Conservation (phyloP, 495 filamentous ascomycete genomes). For the Terfezia boudieri region DNA sequence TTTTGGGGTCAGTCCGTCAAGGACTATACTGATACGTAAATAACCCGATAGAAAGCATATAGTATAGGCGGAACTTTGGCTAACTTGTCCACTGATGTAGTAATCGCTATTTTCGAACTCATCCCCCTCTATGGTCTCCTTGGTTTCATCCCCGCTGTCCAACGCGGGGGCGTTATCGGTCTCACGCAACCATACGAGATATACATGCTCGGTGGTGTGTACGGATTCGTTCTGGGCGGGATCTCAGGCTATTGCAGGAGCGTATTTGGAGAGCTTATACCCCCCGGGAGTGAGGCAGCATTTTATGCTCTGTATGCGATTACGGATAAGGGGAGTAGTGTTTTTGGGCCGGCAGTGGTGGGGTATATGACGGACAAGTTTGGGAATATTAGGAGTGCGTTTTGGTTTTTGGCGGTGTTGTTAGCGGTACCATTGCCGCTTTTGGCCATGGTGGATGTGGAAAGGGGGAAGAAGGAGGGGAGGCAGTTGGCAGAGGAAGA, state of each 20-base stretch:
- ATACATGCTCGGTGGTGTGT: conserved; percentile 77
- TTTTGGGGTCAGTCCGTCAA: conserved; percentile 44
- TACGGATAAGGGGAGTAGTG: conserved; percentile 85
- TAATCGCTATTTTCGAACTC: conserved; percentile 45
- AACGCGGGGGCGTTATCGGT: conserved; percentile 50
- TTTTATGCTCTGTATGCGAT: conserved; percentile 96
- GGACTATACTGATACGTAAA: conserved; percentile 82
- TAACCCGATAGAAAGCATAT: conserved; percentile 8
- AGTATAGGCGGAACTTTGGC: background rate
- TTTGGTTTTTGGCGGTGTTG: conserved; percentile 70
- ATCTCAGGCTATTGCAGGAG: conserved; percentile 85
- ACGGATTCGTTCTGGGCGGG: conserved; percentile 82
- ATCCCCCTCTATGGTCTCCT: conserved; percentile 83
- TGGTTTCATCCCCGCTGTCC: conserved; percentile 67
- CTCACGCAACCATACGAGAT: conserved; percentile 91
- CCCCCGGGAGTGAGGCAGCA: conserved; percentile 79
- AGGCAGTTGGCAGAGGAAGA: conserved; percentile 15
- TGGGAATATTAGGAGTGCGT: conserved; percentile 78
- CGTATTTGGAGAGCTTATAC: conserved; percentile 77
- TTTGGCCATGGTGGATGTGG: conserved; percentile 72
- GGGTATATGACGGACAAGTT: conserved; percentile 74
- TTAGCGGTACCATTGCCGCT: conserved; percentile 65
- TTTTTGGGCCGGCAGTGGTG: conserved; percentile 88
- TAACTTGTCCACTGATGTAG: background rate
- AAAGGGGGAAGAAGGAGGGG: conserved; percentile 63